These are phyloP conservation scores for Gilbertella persicaria DNA, from an alignment of 371 early-diverging fungal genomes.

Conservation along the genomic window DNA sequence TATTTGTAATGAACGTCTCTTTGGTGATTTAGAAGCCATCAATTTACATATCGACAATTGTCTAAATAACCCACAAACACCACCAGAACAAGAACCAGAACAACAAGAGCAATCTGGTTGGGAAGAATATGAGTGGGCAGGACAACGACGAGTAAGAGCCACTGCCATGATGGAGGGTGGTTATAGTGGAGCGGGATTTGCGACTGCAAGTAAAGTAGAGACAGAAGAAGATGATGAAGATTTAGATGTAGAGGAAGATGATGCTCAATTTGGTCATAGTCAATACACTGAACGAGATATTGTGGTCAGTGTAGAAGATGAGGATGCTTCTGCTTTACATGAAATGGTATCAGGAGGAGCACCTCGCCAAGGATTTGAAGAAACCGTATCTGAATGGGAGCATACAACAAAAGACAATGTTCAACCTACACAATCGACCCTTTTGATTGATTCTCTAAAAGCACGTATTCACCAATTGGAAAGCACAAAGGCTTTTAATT, in stretches of 20 bases:
- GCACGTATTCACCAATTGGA: constrained; percentile 72
- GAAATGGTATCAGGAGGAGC: constrained; percentile 47
- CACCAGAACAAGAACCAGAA: constrained; percentile 6
- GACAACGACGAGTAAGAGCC: constrained; percentile 79
- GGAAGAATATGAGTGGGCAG: constrained; percentile 87
- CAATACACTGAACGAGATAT: constrained; percentile 76
- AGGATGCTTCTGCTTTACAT: constrained; percentile 49
- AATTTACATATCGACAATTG: constrained; percentile 76
- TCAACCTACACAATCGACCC: constrained; percentile 44
- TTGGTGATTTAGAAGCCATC: constrained; percentile 60
- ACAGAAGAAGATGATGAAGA: constrained; percentile 74
- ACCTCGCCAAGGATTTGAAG: constrained; percentile 41
- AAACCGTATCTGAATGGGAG: constrained; percentile 32
- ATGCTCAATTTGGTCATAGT: constrained; percentile 68
- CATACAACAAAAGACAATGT: constrained; percentile 12
- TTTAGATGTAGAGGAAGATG: constrained; percentile 80
- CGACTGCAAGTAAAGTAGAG: constrained; percentile 48
- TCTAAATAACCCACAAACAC: constrained; percentile 35
- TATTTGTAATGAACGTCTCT: constrained; percentile 68
- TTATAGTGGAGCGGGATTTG: constrained; percentile 59
- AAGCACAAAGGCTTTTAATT: constrained; percentile 56
- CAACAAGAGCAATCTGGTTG: constrained; percentile 31
- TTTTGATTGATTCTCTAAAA: constrained; percentile 80
- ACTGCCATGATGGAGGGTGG: constrained; percentile 87
- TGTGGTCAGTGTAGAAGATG: constrained; percentile 49